phyloP scores from a whole-genome alignment of 192 early-diverging fungal species.

The Entophlyctis helioformis region DNA sequence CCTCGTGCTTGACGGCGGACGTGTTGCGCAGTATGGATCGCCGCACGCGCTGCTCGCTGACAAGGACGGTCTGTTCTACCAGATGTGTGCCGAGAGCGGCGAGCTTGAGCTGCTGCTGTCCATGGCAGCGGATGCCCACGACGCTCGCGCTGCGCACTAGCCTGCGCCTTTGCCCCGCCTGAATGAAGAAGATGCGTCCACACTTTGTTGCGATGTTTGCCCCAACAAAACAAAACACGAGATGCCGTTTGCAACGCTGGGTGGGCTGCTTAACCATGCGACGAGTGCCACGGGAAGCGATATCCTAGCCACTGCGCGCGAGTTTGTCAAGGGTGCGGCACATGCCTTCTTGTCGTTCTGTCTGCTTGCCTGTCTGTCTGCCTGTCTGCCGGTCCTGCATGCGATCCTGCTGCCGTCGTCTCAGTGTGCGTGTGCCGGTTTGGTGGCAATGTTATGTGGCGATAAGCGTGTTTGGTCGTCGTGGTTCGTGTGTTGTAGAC shows the following conservation, averaged over 20 bases:
- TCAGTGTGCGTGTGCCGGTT: neutral
- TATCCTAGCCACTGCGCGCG: slow-evolving; percentile 13
- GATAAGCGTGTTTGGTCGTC: no score
- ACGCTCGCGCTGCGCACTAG: no score
- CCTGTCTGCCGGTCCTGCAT: no score
- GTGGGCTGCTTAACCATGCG: slow-evolving; percentile 12
- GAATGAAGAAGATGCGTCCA: no score
- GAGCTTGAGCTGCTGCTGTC: no score
- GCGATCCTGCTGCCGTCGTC: no score
- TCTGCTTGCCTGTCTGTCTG: neutral
- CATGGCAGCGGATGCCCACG: no score
- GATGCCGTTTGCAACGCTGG: slow-evolving; percentile 16
- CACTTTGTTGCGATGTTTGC: no score
- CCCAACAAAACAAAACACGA: no score
- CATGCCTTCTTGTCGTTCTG: neutral
- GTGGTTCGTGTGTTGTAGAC: no score
- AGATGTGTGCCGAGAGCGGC: no score
- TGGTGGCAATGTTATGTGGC: neutral
- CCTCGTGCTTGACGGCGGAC: slow-evolving; percentile 45
- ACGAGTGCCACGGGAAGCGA: slow-evolving; percentile 13
- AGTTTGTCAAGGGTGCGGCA: slow-evolving; percentile 28
- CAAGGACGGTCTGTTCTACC: slow-evolving; percentile 45
- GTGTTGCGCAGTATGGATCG: slow-evolving; percentile 42
- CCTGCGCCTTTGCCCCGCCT: no score
- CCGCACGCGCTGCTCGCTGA: slow-evolving; percentile 35